Base-by-base conservation (phyloP, 441 rosid species). In the Gossypium gossypioides region DNA sequence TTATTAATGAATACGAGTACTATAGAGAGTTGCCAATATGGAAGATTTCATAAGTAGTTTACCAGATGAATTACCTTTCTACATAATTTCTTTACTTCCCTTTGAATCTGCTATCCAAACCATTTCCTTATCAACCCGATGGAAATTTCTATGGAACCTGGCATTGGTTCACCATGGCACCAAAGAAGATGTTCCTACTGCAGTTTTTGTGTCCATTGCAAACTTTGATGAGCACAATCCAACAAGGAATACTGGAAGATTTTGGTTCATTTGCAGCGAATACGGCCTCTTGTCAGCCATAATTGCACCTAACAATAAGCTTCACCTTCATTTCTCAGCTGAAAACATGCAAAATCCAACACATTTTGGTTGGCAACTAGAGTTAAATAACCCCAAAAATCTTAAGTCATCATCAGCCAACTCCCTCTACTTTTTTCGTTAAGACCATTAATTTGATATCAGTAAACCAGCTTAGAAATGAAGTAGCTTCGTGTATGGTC, bases 21-120 rank as follows among this genome's bases (percentile, higher is more conserved):
- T 27, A 27, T 27, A 27, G 5, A 27, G 5, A 27, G 32, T 27
- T 27, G 32, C 32, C 32, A 27, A 27, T 27, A 27, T 27, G 32
- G 32, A 27, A 27, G 5, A 27, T 27, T 27, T 27, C 32, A 27
- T 27, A 27, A 27, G 88, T 13, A 75, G 65, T 64, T 77, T 87
- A 76, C 89, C 91, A 21, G 65, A 84, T 72, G 90, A 86, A 68
- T 78, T 89, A 55, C 84, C 87, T 40, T 83, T 84, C 65, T 79
- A 72, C 74, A 83, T 89, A 68, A 80, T 86, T 52, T 81, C 83
- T 68, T 80, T 79, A 34, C 60, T 29, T 29, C 32, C 32, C 6
- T 84, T 86, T 19, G 86, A 84, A 57, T 86, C 88, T 42, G 86
- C 90, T 19, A 81, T 78, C 54, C 86, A 87, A 68, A 82, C 81